Evolutionary conservation across 768 basidiomycete genomes (phyloP).

Genomic region (Suillus paluster): DNA sequence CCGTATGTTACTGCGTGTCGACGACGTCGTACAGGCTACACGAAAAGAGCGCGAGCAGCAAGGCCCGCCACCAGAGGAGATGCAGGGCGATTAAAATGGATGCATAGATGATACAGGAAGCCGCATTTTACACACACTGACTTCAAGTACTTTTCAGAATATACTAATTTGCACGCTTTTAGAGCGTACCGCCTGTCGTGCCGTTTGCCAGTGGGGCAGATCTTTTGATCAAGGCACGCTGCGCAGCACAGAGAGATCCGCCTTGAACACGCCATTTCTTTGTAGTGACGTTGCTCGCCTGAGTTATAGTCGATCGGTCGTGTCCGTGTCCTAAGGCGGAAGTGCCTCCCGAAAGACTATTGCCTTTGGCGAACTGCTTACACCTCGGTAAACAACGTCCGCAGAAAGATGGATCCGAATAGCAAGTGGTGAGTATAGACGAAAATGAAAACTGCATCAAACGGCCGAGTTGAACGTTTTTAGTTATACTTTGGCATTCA

Average conservation of each 20-base stretch:
- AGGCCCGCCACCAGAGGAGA: constrained; percentile 60
- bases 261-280: not conserved
- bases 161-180: not conserved
- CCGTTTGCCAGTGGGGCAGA: not conserved
- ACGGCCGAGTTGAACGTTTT: not conserved
- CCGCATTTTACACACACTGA: not conserved
- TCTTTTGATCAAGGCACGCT: not conserved
- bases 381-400: too few relatives aligned
- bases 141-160: not conserved
- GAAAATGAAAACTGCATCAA: not conserved
- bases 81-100: constrained; percentile 34
- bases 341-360: too few relatives aligned
- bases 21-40: constrained; percentile 92
- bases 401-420: not conserved
- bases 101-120: not conserved
- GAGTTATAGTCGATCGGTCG: too few relatives aligned
- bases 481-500: not conserved
- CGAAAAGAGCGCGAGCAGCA: constrained; percentile 70
- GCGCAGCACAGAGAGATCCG: not conserved
- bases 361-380: too few relatives aligned
- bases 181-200: not conserved
- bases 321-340: too few relatives aligned
- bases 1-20: constrained; percentile 88
- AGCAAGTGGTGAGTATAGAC: not conserved
- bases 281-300: too few relatives aligned